phyloP scores from a whole-genome alignment of 208 protist species.

The Phytomonas sp. region DNA sequence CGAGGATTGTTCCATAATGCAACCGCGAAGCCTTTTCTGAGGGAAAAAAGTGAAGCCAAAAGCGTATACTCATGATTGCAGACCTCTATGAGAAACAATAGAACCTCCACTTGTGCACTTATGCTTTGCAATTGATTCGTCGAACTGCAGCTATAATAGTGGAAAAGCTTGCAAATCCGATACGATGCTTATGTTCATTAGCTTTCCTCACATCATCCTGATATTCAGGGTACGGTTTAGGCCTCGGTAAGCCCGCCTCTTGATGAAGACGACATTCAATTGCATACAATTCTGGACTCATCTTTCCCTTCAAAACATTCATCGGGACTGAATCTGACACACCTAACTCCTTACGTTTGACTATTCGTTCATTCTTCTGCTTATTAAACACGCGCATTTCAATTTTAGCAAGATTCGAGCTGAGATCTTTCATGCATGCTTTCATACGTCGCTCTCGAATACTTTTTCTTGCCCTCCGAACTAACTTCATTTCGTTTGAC shows the following conservation, averaged over 20 bases:
- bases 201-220: conserved; percentile 16
- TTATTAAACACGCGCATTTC: conserved; percentile 64
- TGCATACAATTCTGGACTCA: conserved; percentile 70
- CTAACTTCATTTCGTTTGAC: conserved; percentile 63
- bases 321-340: conserved; percentile 24
- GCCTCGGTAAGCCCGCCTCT: conserved; percentile 62
- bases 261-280: conserved; percentile 81
- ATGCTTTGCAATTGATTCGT: conserved; percentile 14
- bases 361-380: conserved; percentile 43
- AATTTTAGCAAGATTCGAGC: conserved; percentile 70
- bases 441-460: conserved; percentile 84
- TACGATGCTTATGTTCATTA: conserved; percentile 26
- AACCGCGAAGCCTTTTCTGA: background rate
- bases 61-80: background rate
- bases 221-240: conserved; percentile 58
- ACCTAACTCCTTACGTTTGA: conserved; percentile 23
- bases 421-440: conserved; percentile 79
- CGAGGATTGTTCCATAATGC: background rate
- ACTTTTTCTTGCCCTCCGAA: conserved; percentile 78
- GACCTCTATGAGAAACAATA: background rate
- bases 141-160: conserved; percentile 42
- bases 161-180: conserved; percentile 68
- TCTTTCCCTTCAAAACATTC: conserved; percentile 49
- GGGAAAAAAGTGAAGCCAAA: background rate
- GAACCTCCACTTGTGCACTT: background rate